A percentile compares a stretch with the other conserved stretches of the same genome.
Conservation (phyloP, 257 asterid species). For the Scutellaria minor region DNA sequence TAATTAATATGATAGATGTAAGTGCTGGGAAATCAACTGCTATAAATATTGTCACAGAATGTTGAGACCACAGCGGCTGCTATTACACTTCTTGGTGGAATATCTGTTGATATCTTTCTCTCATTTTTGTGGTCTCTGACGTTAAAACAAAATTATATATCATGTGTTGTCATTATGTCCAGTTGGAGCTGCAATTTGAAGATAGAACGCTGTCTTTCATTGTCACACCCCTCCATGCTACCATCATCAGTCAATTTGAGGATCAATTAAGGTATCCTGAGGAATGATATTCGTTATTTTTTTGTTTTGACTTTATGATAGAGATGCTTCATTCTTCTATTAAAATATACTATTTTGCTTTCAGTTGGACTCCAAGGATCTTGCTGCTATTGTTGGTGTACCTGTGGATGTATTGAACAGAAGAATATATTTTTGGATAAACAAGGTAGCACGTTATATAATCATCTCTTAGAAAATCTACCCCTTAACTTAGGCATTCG, state of each 20-base stretch:
- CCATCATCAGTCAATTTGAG: conserved; percentile 89
- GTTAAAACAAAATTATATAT: conserved; percentile 16
- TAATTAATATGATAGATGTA: background rate
- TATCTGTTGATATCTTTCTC: conserved; percentile 16
- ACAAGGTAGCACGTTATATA: conserved; percentile 62
- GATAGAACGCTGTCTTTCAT: conserved; percentile 72
- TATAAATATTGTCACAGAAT: conserved; percentile 17
- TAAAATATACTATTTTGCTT: conserved; percentile 26
- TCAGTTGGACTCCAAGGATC: conserved; percentile 90
- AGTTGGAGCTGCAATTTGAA: conserved; percentile 97
- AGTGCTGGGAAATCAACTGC: conserved; percentile 25
- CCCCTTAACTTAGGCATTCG: background rate
- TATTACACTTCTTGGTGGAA: conserved; percentile 8
- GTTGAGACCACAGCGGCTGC: conserved; percentile 12
- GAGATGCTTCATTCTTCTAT: conserved; percentile 3
- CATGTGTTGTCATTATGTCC: conserved; percentile 36
- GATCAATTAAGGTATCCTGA: conserved; percentile 73
- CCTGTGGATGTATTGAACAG: conserved; percentile 75
- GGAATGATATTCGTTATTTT: conserved; percentile 6
- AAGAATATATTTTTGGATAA: conserved; percentile 85
- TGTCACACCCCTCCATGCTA: conserved; percentile 91
- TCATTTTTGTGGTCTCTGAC: conserved; percentile 12
- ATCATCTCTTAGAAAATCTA: conserved; percentile 24
- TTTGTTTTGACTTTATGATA: conserved; percentile 8
- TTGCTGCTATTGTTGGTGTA: conserved; percentile 85